Evolutionary conservation across 164 flowering plant species (phyloP).

Genomic region (Magnolia officinalis): DNA sequence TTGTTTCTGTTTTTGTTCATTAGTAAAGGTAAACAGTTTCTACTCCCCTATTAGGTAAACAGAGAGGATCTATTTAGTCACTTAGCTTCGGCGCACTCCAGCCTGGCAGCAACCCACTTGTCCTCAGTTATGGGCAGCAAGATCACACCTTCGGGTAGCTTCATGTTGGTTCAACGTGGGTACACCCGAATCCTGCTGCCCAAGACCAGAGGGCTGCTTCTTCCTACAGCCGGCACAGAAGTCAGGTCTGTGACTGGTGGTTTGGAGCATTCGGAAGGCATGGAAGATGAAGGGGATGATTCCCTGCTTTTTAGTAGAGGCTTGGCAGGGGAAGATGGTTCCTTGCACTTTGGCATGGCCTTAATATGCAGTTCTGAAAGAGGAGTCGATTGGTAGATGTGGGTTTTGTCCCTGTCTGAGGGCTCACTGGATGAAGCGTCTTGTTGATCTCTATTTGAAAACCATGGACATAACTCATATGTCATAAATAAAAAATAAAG

Average conservation of each 20-base stretch:
- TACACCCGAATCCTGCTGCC: conserved; percentile 39
- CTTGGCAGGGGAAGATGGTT: too few relatives aligned
- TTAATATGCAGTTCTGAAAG: not conserved
- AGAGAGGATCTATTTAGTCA: not conserved
- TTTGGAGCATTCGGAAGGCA: not conserved
- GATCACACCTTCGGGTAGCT: conserved; percentile 30
- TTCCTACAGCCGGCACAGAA: not conserved
- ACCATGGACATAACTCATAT: not conserved
- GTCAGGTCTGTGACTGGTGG: not conserved
- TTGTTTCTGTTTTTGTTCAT: too few relatives aligned
- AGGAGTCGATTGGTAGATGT: not conserved
- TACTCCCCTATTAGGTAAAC: too few relatives aligned
- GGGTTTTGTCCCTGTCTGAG: not conserved
- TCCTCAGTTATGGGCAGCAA: conserved; percentile 41
- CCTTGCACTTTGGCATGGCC: not conserved
- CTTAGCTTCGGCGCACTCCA: not conserved
- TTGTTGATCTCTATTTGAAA: conserved; percentile 21
- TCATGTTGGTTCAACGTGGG: conserved; percentile 25
- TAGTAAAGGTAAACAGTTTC: too few relatives aligned
- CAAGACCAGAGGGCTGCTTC: conserved; percentile 12
- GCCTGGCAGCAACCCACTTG: conserved; percentile 44
- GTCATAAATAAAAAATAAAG: not conserved
- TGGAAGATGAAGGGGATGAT: not conserved
- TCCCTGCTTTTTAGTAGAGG: conserved; percentile 1
- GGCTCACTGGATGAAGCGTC: not conserved